Base-by-base conservation (phyloP, 2,329 filamentous ascomycete species). In the Claviceps citrina region DNA sequence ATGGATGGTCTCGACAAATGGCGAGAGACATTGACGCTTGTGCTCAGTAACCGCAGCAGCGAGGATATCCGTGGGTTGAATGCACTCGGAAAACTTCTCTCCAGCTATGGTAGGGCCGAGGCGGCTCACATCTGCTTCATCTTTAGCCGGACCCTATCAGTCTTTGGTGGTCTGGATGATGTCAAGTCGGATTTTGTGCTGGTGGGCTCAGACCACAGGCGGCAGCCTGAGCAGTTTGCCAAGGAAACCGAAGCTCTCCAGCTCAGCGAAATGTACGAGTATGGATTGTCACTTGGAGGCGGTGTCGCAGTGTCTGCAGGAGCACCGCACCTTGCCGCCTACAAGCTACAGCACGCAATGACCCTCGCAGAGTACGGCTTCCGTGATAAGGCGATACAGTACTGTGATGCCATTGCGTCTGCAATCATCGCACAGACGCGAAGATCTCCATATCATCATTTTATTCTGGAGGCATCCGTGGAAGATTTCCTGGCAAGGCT, bases 221-320 rank as follows among this genome's bases (percentile, higher is more conserved):
- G 73, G 36, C 73, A 81, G 44, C 71, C 76, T 6, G 72, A 79
- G 38, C 77, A 84, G 38, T 80, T 87, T 46, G 78, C 78, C 39
- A 76, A 80, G 47, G 86, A 96, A 51, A 71, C 83, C 6, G 86
- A 96, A 54, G 74, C 85, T 4, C 74, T 95, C n/a, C 67, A 95
- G 38, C 71, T 98, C n/a, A 96, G 85, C 31, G 91, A 99, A 58
- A 77, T 94, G 0, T 96, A 93, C 52, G 91, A 99, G 56, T 96
- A 85, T 56, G 86, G 84, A 0, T 66, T 84, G 9, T 83, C 83
- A 8, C 70, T 96, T 12, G 68, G 80, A 2, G 71, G 71, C 18
- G 66, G 67, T 22, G 43, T 46, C 6, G 68, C 68, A 18, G 60
- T 68, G 8, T 59, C 68, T 0, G 64, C 75, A 26, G 70, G 72